Conservation (phyloP, 176 grass and related monocot genomes). For the Rhynchospora breviuscula region DNA sequence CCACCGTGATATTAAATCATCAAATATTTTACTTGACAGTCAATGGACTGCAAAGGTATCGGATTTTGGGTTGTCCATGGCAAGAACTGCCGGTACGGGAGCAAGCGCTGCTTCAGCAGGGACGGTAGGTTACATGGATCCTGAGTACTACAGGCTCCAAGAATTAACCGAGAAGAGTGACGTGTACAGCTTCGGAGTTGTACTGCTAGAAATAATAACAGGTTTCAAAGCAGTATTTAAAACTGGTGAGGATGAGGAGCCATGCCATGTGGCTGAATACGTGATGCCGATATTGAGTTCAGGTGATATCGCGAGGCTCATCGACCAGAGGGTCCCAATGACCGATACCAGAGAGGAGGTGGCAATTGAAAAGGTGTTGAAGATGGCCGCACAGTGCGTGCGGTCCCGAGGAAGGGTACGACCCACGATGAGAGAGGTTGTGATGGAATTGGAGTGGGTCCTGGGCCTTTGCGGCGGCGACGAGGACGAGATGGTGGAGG, state of each 20-base stretch:
- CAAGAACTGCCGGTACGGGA: background rate
- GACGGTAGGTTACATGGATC: constrained; percentile 93
- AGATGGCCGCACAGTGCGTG: constrained; percentile 64
- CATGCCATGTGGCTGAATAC: constrained; percentile 61
- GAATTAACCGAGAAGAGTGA: constrained; percentile 79
- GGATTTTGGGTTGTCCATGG: constrained; percentile 82
- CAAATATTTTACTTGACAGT: constrained; percentile 83
- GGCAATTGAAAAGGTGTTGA: constrained; percentile 46
- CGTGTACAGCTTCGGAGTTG: constrained; percentile 95
- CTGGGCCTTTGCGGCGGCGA: constrained; percentile 41
- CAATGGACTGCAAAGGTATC: constrained; percentile 93
- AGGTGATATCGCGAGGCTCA: constrained; percentile 20
- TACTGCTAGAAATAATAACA: constrained; percentile 79
- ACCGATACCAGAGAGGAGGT: constrained; percentile 42
- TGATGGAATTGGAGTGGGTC: constrained; percentile 68
- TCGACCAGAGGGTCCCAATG: constrained; percentile 42
- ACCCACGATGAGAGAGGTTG: constrained; percentile 70
- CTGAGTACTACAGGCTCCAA: constrained; percentile 84
- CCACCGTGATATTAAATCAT: constrained; percentile 92
- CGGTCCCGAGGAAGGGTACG: constrained; percentile 33
- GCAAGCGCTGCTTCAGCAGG: constrained; percentile 36
- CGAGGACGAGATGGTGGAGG: background rate
- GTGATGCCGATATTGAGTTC: constrained; percentile 53
- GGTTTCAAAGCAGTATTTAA: constrained; percentile 73
- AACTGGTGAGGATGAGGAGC: constrained; percentile 47